Evolutionary conservation across 257 asterid species (phyloP).

Genomic region (Nicotiana tabacum): DNA sequence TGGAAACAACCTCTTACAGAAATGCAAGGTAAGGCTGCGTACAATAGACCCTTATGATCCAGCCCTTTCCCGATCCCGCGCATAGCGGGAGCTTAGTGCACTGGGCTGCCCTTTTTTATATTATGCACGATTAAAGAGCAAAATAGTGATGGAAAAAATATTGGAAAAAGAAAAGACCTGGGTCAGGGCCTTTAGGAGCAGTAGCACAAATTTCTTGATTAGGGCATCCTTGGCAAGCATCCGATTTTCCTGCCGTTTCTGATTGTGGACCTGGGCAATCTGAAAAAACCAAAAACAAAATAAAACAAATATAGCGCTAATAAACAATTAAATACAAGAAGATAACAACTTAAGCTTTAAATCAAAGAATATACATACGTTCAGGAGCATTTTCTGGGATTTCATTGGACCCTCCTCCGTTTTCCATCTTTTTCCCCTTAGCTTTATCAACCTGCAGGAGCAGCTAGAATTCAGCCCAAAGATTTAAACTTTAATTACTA

Average conservation of each 20-base stretch:
- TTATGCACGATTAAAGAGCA: background rate
- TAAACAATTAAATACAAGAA: background rate
- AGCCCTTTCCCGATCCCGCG: too few relatives aligned
- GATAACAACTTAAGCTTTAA: background rate
- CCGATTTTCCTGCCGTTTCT: conserved; percentile 81
- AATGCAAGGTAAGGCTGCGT: too few relatives aligned
- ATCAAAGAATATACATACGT: conserved; percentile 28
- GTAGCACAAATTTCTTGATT: conserved; percentile 88
- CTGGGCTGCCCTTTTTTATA: background rate
- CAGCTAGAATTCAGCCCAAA: background rate
- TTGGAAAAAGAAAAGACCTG: conserved; percentile 33
- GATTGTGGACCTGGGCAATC: conserved; percentile 92
- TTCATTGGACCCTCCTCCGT: conserved; percentile 28
- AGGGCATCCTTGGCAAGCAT: conserved; percentile 79
- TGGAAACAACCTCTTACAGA: too few relatives aligned
- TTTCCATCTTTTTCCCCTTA: conserved; percentile 18
- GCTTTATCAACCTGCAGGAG: background rate
- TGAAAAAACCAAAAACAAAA: conserved; percentile 21
- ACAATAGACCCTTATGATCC: too few relatives aligned
- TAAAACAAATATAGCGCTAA: background rate
- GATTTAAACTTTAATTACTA: background rate
- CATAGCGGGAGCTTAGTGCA: too few relatives aligned
- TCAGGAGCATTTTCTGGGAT: conserved; percentile 64
- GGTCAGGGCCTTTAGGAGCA: conserved; percentile 97
- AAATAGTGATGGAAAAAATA: background rate